Percentiles rank a stretch among this genome's conserved stretches.
Evolutionary conservation across 139 green algal species (phyloP).

Genomic region (Chlorella sorokiniana): DNA sequence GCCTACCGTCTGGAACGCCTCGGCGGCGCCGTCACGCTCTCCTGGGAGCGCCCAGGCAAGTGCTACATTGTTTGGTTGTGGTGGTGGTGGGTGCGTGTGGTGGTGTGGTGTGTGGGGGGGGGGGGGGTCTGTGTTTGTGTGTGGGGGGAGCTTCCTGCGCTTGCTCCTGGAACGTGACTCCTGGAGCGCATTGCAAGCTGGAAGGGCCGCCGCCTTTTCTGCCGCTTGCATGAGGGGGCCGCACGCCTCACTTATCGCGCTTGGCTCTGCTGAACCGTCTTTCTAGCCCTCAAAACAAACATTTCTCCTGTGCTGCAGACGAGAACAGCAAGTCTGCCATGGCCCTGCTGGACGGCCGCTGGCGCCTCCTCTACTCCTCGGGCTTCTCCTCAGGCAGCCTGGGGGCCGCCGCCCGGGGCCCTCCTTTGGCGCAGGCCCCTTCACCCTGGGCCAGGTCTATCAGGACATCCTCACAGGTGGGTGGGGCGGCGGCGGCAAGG

Average conservation of each 20-base stretch:
- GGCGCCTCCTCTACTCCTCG: slow-evolving; percentile 57
- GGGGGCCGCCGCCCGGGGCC: slow-evolving; percentile 61
- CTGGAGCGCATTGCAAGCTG: too few species aligned
- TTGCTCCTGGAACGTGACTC: neutral
- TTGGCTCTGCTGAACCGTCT: too few species aligned
- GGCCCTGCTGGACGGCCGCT: slow-evolving; percentile 52
- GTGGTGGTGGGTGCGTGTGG: neutral
- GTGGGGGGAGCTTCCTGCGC: too few species aligned
- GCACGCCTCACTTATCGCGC: too few species aligned
- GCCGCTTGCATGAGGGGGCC: too few species aligned
- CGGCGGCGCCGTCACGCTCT: slow-evolving; percentile 34
- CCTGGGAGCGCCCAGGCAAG: slow-evolving; percentile 23
- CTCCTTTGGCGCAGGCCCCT: slow-evolving; percentile 49
- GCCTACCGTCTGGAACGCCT: slow-evolving; percentile 29
- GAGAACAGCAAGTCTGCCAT: slow-evolving; percentile 21
- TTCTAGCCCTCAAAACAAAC: too few species aligned
- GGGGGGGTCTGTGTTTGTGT: neutral
- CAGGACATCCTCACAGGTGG: slow-evolving; percentile 41
- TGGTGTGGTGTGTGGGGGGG: neutral
- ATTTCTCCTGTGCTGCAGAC: neutral
- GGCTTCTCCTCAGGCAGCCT: slow-evolving; percentile 60
- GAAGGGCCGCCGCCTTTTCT: too few species aligned
- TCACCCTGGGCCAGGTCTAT: slow-evolving; percentile 57
- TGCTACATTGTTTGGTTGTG: neutral
- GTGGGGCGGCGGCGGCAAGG: neutral